A percentile compares a stretch with the other conserved stretches of the same genome.
phyloP scores from a whole-genome alignment of 129 eudicot genomes.

The Escallonia herrerae region DNA sequence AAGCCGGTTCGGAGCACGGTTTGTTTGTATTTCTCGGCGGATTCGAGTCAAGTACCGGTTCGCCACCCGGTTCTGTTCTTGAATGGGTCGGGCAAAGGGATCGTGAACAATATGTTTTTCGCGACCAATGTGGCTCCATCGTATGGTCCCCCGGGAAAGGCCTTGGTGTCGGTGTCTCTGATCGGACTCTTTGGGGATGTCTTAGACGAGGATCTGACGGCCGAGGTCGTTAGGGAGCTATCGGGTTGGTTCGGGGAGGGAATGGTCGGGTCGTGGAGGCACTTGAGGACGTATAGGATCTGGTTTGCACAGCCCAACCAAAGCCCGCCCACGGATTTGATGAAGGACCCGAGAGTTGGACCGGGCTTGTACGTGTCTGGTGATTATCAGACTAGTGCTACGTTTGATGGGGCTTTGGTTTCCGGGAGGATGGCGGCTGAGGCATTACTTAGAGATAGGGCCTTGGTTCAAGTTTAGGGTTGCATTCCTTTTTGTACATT shows the following conservation, averaged over 20 bases:
- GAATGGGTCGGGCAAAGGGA: constrained; percentile 84
- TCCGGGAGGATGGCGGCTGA: constrained; percentile 86
- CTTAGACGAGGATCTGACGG: constrained; percentile 50
- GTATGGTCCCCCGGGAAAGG: constrained; percentile 82
- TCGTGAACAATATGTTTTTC: constrained; percentile 93
- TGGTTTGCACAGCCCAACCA: constrained; percentile 89
- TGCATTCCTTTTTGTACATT: constrained; percentile 5
- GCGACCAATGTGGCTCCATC: constrained; percentile 85
- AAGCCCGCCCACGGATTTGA: constrained; percentile 83
- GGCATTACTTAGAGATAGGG: constrained; percentile 59
- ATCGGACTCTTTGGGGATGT: constrained; percentile 55
- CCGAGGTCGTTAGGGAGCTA: constrained; percentile 53
- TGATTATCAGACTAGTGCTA: constrained; percentile 80
- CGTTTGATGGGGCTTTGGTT: constrained; percentile 94
- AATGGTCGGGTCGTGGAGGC: constrained; percentile 51
- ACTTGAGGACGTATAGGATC: constrained; percentile 65
- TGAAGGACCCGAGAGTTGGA: constrained; percentile 52
- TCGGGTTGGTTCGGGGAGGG: constrained; percentile 70
- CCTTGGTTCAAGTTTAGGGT: constrained; percentile 25
- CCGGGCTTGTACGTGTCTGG: constrained; percentile 77
- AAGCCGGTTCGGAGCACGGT: constrained; percentile 70
- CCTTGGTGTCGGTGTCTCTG: constrained; percentile 71
- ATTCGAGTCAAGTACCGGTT: constrained; percentile 38
- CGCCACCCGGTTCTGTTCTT: constrained; percentile 67
- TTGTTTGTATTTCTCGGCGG: constrained; percentile 68